These are phyloP conservation scores for Fusarium sp. DNA, from an alignment of 2,329 filamentous ascomycete species.

Conservation along the genomic window DNA sequence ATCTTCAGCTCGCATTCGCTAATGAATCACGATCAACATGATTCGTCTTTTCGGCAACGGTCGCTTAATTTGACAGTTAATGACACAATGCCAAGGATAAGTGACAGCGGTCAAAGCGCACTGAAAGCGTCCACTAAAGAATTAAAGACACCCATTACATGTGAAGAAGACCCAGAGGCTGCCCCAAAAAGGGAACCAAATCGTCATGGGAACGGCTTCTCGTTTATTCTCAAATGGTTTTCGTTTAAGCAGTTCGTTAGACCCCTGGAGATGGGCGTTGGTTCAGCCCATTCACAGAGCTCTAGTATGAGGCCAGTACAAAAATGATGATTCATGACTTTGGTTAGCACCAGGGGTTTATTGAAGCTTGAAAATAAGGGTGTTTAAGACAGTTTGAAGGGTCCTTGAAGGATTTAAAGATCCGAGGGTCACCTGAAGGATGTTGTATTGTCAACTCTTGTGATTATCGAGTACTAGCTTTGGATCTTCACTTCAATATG, in stretches of 20 bases:
- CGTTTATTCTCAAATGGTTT: no score
- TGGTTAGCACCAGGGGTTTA: conserved; percentile 7
- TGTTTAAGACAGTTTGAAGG: neutral
- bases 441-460: neutral
- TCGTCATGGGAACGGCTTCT: conserved; percentile 6
- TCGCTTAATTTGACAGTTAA: conserved; percentile 24
- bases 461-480: conserved; percentile 30
- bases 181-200: conserved; percentile 31
- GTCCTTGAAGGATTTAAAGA: conserved; percentile 12
- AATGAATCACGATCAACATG: neutral
- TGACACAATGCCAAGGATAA: conserved; percentile 14
- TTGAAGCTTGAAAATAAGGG: conserved; percentile 25
- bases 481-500: conserved; percentile 24
- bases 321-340: conserved; percentile 43
- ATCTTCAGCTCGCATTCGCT: neutral
- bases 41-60: conserved; percentile 23
- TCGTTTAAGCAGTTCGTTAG: neutral
- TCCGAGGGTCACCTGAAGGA: neutral
- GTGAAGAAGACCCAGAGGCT: neutral
- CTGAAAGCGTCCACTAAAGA: neutral
- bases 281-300: neutral
- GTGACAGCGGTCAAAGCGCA: conserved; percentile 3
- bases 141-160: neutral
- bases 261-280: neutral
- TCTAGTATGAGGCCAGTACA: neutral